Base-by-base conservation (phyloP, 1,284 basidiomycete species). In the Sporisorium graminicola region DNA sequence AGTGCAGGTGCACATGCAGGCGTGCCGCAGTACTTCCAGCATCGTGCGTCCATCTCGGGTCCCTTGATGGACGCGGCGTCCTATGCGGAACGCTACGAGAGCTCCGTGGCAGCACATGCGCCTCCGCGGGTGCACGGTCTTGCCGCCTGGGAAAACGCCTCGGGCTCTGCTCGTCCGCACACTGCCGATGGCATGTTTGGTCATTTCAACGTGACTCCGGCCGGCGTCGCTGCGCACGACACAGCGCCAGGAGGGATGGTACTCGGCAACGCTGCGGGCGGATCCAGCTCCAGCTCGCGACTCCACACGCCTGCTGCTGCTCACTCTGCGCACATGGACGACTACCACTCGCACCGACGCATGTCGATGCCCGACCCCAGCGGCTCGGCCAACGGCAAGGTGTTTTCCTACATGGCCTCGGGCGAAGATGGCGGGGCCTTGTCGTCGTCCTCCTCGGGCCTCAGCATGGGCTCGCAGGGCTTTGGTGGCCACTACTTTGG, bases 151-250 rank as follows among this genome's bases (percentile, higher is more conserved):
- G 73, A 69, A 37, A 74, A 76, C n/a, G 65, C 81, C 16, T 64
- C 73, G 16, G 81, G 79, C 3, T 64, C 58, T 2, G 75, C 81
- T 18, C 58, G 81, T n/a, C 81, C 81, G 2, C 81, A 82, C 70
- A 82, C 81, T 5, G 81, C 81, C 14, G 81, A 82, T 47, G 81
- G 80, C 37, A 58, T 82, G 68, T 82, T 81, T 43, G 79, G 73
- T n/a, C 74, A 77, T 4, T 77, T 77, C 22, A 66, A 66, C 26
- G 24, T 69, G 20, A 57, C 43, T 1, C 37, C 24, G 26, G 20
- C 58, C 42, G 57, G 56, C 29, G 58, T 49, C 9, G n/a, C 59
- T 16, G 51, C 63, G 18, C 67, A 71, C 22, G 64, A 64, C 13
- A 20, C 58, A 18, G 51, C 62, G 6, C 43, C 59, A 18, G 67